Conservation (phyloP, 1,284 basidiomycete species). For the Testicularia cyperi region DNA sequence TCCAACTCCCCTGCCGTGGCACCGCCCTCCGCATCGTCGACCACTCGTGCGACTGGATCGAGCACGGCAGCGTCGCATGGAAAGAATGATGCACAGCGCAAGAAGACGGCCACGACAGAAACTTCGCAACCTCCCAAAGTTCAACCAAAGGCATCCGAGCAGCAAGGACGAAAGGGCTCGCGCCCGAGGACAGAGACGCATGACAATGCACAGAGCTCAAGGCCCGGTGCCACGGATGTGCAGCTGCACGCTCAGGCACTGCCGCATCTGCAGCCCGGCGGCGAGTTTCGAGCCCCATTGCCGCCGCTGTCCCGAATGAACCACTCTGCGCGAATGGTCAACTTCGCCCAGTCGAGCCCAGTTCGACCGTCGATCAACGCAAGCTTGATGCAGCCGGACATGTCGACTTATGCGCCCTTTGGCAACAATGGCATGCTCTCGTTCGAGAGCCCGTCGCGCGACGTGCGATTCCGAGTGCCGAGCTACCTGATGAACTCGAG, state of each 20-base stretch:
- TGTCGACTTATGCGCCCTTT: constrained; percentile 6
- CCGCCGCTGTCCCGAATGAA: constrained; percentile 6
- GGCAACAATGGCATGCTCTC: constrained; percentile 5
- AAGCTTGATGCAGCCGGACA: constrained; percentile 20
- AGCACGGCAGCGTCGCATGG: no score
- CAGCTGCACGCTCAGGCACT: no score
- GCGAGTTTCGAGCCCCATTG: constrained; percentile 3
- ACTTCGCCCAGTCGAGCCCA: constrained; percentile 42
- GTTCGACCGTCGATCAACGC: constrained; percentile 31
- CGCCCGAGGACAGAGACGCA: no score
- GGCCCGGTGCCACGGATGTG: no score
- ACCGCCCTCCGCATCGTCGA: not conserved
- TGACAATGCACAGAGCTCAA: no score
- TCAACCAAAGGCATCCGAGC: no score
- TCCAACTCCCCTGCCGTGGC: not conserved
- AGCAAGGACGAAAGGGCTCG: no score
- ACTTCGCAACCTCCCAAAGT: no score
- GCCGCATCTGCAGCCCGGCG: no score
- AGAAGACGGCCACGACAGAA: no score
- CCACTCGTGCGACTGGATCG: no score
- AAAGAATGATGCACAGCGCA: no score
- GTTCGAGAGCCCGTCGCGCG: constrained; percentile 28
- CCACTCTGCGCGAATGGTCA: constrained; percentile 6
- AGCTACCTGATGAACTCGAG: constrained; percentile 52
- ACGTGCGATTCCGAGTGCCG: constrained; percentile 43